Evolutionary conservation across 176 grass and related monocot species (phyloP).

Genomic region (Cenchrus americanus): DNA sequence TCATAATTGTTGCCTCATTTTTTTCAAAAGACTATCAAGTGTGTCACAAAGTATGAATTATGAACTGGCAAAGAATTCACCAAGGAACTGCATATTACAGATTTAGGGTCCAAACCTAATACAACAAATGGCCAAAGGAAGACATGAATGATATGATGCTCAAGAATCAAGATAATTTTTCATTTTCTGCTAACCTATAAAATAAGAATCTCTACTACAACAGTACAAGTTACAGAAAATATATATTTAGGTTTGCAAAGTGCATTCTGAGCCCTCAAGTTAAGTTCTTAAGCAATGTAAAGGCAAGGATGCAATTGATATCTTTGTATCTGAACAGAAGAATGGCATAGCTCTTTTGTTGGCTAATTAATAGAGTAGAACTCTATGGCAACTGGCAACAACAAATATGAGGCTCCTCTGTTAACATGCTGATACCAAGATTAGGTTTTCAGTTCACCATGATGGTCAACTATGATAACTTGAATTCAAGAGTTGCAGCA

Average conservation of each 20-base stretch:
- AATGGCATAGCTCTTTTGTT: background rate
- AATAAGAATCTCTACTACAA: constrained; percentile 17
- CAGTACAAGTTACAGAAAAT: background rate
- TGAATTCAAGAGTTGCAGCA: constrained; percentile 1
- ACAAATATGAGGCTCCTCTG: background rate
- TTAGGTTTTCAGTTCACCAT: background rate
- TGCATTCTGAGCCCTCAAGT: background rate
- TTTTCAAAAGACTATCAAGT: background rate
- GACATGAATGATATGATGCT: constrained; percentile 3
- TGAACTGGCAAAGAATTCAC: constrained; percentile 19
- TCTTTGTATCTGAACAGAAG: constrained; percentile 29
- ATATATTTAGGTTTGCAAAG: constrained; percentile 9
- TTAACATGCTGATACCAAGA: constrained; percentile 22
- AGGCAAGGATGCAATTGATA: background rate
- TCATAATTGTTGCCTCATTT: background rate
- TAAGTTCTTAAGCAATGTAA: constrained; percentile 8
- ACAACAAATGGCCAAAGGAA: constrained; percentile 6
- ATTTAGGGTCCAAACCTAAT: background rate
- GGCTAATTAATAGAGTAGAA: background rate
- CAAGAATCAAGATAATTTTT: background rate
- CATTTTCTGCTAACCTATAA: constrained; percentile 1
- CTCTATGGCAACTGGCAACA: background rate
- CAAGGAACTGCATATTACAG: background rate
- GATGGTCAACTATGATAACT: constrained; percentile 11
- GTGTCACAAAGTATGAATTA: background rate